Evolutionary conservation across 345 rosid species (phyloP), one percentile per base, ranked within the genome.

Genomic region (Dipteronia sinensis): DNA sequence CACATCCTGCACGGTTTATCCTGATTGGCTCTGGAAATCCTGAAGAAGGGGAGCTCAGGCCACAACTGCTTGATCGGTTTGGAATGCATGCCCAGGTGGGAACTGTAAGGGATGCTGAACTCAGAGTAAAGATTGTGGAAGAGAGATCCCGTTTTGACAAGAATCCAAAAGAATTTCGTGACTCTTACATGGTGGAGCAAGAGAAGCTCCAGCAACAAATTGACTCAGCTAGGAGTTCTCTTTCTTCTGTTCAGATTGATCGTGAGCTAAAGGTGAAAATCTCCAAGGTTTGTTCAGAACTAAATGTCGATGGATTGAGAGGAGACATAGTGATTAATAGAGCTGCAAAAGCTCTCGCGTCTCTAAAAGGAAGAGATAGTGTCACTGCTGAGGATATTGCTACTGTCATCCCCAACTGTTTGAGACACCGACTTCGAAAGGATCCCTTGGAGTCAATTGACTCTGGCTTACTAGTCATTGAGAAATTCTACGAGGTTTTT

Each of bases 81-180:
- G 98, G 98, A 31, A 90, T 94, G 97, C 98, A 94, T 46, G 98
- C 97, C 15, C 98, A 94, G 79, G 98, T 93, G 6, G 94, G 95
- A 64, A 95, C 97, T 1, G 98, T 95, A 5, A 89, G 89, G 80
- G 97, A 95, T 69, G 97, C 98, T 0, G 98, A 95, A 67, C 92
- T 95, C 9, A 90, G 98, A 71, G 98, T 95, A 78, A 91, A 93
- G 85, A 93, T 95, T 19, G 98, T 95, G 75, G 98, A 95, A 85
- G 98, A 95, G 86, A 88, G 98, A 85, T 86, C 92, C 27, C 81
- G 88, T 70, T 95, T 95, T 46, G 98, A 95, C 83, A 87, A 75
- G 83, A 88, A 89, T 74, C 98, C 98, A 0, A 91, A 92, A 85
- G 98, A 93, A 71, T 93, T 95, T 76, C 90, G 98, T 3, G 86